Evolutionary conservation across 2,329 filamentous ascomycete genomes (phyloP), one percentile per base, ranked within the genome.

Genomic region (Aspergillaceae sp.): DNA sequence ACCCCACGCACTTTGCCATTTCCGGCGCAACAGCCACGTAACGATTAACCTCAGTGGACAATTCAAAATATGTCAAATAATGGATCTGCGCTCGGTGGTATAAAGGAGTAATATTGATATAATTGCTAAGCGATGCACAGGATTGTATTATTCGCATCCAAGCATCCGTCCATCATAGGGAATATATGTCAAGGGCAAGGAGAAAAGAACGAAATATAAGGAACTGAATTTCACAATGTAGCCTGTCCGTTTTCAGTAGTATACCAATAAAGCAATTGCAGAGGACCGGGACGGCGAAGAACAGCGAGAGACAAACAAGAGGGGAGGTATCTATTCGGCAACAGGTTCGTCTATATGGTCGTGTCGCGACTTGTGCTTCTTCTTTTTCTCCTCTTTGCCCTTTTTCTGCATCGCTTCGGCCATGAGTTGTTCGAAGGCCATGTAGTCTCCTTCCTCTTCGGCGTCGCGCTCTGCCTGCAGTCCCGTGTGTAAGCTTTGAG

Each of bases 391-490:
- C 61, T 83, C 78, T 61, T 79, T 77, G 55, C 92, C 88, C 71
- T 96, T 95, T 78, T 97, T 97, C 45, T 89, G 85, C 47, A 90
- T 89, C 4, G 91, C 91, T 65, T 98, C 92, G 43, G 92, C 90
- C 68, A 98, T 94, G 46, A 98, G 82, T 69, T 97, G 89, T 67
- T 98, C 92, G 57, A 98, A 98, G 10, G 91, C 90, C 80, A 98
- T 94, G 70, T 94, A 97, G 61, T 97, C 92, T 53, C 92, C 91
- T 69, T 98, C 92, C 73, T 98, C 92, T 54, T 98, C 92, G 37
- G 91, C 85, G 45, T 91, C 85, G 51, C 92, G 83, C 66, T 86
- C 79, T 36, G 91, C 87, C 90, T 96, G 55, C 41, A 36, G 44
- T 4, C 48, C 19, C 19, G 19, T 19, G 19, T 19, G 19, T 19